phyloP scores from a whole-genome alignment of 768 basidiomycete species.

The Brasilioporus rufonigricans region DNA sequence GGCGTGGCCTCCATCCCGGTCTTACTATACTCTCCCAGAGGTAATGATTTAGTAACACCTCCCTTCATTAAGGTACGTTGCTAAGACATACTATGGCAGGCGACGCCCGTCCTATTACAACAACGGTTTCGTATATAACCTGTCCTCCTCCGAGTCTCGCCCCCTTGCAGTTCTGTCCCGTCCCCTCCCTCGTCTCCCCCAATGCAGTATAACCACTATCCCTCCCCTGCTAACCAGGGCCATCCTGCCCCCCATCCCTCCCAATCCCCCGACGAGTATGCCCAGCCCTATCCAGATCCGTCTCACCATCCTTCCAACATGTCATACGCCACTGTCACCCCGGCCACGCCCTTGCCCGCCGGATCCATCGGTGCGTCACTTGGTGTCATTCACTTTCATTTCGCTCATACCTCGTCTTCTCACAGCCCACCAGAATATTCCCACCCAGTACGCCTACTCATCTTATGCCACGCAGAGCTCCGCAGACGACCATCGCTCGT shows the following conservation, averaged over 20 bases:
- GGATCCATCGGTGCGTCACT: conserved; percentile 28
- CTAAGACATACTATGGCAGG: conserved; percentile 35
- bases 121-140: conserved; percentile 35
- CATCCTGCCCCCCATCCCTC: conserved; percentile 19
- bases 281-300: conserved; percentile 23
- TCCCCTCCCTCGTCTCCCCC: conserved; percentile 1
- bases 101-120: conserved; percentile 35
- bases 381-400: conserved; percentile 6
- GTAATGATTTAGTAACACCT: conserved; percentile 39
- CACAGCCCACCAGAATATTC: conserved; percentile 20
- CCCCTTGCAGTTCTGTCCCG: conserved; percentile 10
- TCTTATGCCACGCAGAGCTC: conserved; percentile 17
- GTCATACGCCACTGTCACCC: conserved; percentile 27
- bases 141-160: conserved; percentile 10
- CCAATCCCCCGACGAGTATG: conserved; percentile 20
- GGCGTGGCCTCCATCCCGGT: conserved; percentile 34
- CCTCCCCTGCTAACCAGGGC: conserved; percentile 17
- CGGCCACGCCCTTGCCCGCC: conserved; percentile 18
- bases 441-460: conserved; percentile 20
- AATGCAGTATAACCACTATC: conserved; percentile 33
- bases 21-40: conserved; percentile 32
- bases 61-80: conserved; percentile 38
- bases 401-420: conserved; percentile 5
- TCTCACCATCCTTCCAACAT: conserved; percentile 23
- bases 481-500: conserved; percentile 24